Conservation (phyloP, 257 asterid genomes). For the Solanum corneliomulleri region DNA sequence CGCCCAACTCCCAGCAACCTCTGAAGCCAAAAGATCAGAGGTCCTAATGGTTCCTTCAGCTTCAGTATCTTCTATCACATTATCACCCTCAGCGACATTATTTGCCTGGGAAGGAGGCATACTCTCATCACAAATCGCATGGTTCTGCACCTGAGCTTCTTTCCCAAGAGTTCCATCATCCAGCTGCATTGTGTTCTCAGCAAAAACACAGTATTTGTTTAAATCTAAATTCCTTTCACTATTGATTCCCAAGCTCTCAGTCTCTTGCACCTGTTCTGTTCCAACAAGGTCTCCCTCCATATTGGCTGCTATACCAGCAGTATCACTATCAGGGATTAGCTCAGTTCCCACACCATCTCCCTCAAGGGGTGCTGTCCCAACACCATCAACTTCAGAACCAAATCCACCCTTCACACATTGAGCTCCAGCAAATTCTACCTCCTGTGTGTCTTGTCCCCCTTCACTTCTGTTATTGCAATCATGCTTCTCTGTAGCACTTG, state of each 20-base stretch:
- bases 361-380: constrained; percentile 32
- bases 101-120: background rate
- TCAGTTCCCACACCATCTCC: constrained; percentile 48
- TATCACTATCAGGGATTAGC: constrained; percentile 47
- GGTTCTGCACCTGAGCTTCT: constrained; percentile 13
- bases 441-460: constrained; percentile 62
- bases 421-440: constrained; percentile 47
- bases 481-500: constrained; percentile 69
- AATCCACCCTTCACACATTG: constrained; percentile 45
- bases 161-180: constrained; percentile 24
- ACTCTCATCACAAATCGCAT: background rate
- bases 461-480: constrained; percentile 53
- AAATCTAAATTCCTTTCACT: constrained; percentile 24
- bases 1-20: constrained; percentile 93
- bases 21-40: constrained; percentile 76
- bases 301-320: constrained; percentile 23
- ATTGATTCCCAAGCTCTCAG: constrained; percentile 39
- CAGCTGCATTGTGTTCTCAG: constrained; percentile 37
- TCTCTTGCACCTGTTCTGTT: constrained; percentile 58
- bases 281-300: constrained; percentile 31
- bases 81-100: constrained; percentile 1
- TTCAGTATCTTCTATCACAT: constrained; percentile 38
- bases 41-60: constrained; percentile 56
- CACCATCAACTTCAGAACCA: constrained; percentile 73
- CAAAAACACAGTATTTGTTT: constrained; percentile 23